Evolutionary conservation across 106 monocot genomes (phyloP), one percentile per base, ranked within the genome.

Genomic region (Iris macrosiphon): DNA sequence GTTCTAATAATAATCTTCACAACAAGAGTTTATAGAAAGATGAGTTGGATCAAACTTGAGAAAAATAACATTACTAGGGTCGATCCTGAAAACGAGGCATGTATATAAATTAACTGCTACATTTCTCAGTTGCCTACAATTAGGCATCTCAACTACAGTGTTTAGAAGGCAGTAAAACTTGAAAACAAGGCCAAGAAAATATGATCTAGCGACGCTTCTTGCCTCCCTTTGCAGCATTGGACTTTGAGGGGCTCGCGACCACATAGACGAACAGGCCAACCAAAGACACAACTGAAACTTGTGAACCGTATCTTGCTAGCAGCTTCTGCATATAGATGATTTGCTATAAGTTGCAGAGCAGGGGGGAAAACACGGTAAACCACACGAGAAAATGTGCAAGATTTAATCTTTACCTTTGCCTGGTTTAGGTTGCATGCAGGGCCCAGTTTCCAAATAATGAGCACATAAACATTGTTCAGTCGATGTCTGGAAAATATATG

Each of bases 181-280:
- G n/a, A n/a, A n/a, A n/a, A n/a, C n/a, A n/a, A n/a, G n/a, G n/a
- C n/a, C n/a, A n/a, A n/a, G n/a, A n/a, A 35, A 35, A 35, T 6
- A 35, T 35, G 34, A 10, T 25, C 11, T 15, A 49, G 27, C 88
- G 88, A 26, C 54, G 81, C 67, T 84, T 94, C 84, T 94, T 94
- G 84, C 78, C 62, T 49, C 60, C 60, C 56, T 75, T 78, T 49
- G 70, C 42, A 21, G 55, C 67, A 49, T 53, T 52, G 25, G 75
- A 75, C 58, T 92, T 87, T 19, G 88, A 73, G 5, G 93, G 93
- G 38, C 69, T 84, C 18, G 70, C 68, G 17, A 94, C 43, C 19
- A 81, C 14, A 60, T 75, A 88, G 16, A 84, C 52, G 49, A 94
- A 94, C 18, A 84, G 15, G 27, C 64, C 72, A n/a, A 94, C 81